Evolutionary conservation across 257 asterid genomes (phyloP).

Genomic region (Nicotiana noctiflora): DNA sequence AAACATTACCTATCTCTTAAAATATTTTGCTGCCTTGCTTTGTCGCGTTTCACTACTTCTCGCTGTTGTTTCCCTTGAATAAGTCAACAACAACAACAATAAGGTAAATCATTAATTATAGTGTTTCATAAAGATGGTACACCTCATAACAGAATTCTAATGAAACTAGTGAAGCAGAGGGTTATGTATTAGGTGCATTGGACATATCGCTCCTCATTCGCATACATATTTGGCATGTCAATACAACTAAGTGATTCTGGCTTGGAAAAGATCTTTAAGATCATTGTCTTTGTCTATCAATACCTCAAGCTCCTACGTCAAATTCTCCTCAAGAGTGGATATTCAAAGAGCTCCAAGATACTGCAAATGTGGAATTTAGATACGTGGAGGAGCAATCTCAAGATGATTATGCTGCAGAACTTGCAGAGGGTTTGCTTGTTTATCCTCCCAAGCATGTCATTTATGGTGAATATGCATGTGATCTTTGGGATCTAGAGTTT

Average conservation of each 20-base stretch:
- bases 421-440: constrained; percentile 86
- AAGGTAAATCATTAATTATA: not conserved
- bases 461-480: constrained; percentile 81
- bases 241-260: constrained; percentile 87
- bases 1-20: not conserved
- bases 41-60: not conserved
- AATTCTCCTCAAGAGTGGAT: constrained; percentile 89
- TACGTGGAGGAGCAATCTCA: constrained; percentile 97
- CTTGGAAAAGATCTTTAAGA: constrained; percentile 77
- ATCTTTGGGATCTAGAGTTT: constrained; percentile 76
- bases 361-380: constrained; percentile 81
- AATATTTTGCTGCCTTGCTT: not conserved
- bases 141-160: not conserved
- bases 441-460: constrained; percentile 86
- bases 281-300: constrained; percentile 76
- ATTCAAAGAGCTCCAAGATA: constrained; percentile 90
- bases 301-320: constrained; percentile 77
- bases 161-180: not conserved
- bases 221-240: constrained; percentile 88
- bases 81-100: not conserved
- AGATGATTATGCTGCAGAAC: constrained; percentile 96
- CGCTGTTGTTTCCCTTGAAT: not conserved
- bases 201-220: constrained; percentile 53
- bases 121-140: not conserved
- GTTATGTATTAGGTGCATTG: not conserved